These are phyloP conservation scores for Fusarium nisikadoi DNA, from an alignment of 2,329 filamentous ascomycete species.

Conservation along the genomic window DNA sequence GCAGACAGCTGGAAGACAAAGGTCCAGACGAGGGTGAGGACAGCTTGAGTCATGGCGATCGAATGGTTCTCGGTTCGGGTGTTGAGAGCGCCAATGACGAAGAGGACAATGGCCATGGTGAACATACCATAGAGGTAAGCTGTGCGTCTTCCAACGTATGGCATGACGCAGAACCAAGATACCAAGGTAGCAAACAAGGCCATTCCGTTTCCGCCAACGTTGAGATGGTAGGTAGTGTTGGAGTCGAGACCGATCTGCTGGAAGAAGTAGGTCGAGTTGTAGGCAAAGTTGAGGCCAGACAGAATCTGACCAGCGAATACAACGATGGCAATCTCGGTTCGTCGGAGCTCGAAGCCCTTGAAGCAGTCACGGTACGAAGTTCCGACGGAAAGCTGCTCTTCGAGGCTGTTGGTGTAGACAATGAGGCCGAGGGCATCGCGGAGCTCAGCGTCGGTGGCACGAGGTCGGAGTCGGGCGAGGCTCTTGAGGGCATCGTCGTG, in stretches of 20 bases:
- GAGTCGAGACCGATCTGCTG: slow-evolving; percentile 50
- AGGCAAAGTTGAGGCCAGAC: slow-evolving; percentile 52
- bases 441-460: slow-evolving; percentile 45
- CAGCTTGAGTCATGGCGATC: slow-evolving; percentile 50
- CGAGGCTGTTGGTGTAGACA: slow-evolving; percentile 55
- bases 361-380: slow-evolving; percentile 58
- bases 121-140: slow-evolving; percentile 59
- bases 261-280: slow-evolving; percentile 57
- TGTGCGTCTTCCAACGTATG: slow-evolving; percentile 56
- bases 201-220: slow-evolving; percentile 54
- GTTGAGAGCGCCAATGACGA: slow-evolving; percentile 56
- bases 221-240: slow-evolving; percentile 48
- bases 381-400: slow-evolving; percentile 50
- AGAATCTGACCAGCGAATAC: slow-evolving; percentile 52
- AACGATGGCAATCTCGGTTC: slow-evolving; percentile 52
- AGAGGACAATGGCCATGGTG: slow-evolving; percentile 51
- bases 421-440: slow-evolving; percentile 54
- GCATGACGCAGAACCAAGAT: slow-evolving; percentile 56
- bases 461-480: slow-evolving; percentile 46
- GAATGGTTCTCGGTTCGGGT: slow-evolving; percentile 42
- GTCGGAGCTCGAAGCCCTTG: slow-evolving; percentile 52
- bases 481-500: slow-evolving; percentile 50
- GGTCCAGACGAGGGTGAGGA: slow-evolving; percentile 49
- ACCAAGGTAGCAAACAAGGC: slow-evolving; percentile 56
- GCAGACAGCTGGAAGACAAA: slow-evolving; percentile 51